Evolutionary conservation across 164 flowering plant genomes (phyloP), one percentile per base, ranked within the genome.

Genomic region (Magnolia kwangsiensis): DNA sequence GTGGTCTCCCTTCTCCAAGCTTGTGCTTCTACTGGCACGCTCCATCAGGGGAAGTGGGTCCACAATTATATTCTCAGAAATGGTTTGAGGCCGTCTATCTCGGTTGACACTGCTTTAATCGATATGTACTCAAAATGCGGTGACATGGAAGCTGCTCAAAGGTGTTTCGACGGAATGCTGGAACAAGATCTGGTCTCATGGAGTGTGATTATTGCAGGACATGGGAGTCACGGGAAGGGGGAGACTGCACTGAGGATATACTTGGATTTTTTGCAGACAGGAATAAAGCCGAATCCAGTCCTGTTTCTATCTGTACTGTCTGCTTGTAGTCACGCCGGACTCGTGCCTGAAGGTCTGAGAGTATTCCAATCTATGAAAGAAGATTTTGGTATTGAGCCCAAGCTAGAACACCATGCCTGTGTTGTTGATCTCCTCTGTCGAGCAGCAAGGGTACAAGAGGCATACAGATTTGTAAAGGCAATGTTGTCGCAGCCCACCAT

Each of bases 121-220:
- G 97, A 91, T 80, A 92, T 94, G 98, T 94, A 92, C 80, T 85
- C 84, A 8, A 94, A 94, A 85, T 92, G 97, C 75, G 97, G 96
- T 9, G 80, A 85, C 78, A 74, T 92, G 67, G 78, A 75, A n/a
- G 74, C 77, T 21, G 96, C 97, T 29, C 84, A 82, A 59, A 87
- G 74, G 77, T 91, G 94, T 78, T 94, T 92, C 69, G 76, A 87
- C 50, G 27, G 51, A 65, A 89, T 91, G 84, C 76, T 84, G 55
- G 72, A 82, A 37, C 84, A 81, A 59, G 98, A 92, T 81, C 9
- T 86, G 63, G 85, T 94, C 59, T 86, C 94, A 20, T 94, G 97
- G 93, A 83, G 91, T 80, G 81, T 90, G 24, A 80, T 92, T 6
- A 90, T 94, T 63, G 79, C 87, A 61, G 98, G 93, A 45, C 91